phyloP scores from a whole-genome alignment of 495 filamentous ascomycete genomes.

The Aspergillus cristatus region DNA sequence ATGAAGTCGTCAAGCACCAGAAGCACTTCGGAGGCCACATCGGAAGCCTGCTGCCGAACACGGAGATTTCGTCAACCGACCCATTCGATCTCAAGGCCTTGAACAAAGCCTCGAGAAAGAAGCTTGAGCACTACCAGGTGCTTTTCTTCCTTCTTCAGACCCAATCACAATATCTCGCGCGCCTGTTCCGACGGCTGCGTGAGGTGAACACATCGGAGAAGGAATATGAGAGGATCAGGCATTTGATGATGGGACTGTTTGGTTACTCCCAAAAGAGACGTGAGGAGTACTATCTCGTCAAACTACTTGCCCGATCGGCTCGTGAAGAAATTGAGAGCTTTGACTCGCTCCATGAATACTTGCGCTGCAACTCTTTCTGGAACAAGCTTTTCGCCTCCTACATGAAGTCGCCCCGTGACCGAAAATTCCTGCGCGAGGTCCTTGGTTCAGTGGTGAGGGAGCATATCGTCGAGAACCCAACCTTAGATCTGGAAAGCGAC shows the following conservation, averaged over 20 bases:
- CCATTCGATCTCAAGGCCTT: slow-evolving; percentile 94
- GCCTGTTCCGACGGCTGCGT: slow-evolving; percentile 74
- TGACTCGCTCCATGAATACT: slow-evolving; percentile 67
- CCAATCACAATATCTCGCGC: slow-evolving; percentile 85
- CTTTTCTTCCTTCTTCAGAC: slow-evolving; percentile 97
- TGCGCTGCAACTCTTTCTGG: slow-evolving; percentile 91
- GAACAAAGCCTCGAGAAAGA: slow-evolving; percentile 90
- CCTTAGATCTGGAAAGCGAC: slow-evolving; percentile 90
- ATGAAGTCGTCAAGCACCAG: slow-evolving; percentile 96
- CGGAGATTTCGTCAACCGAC: slow-evolving; percentile 76
- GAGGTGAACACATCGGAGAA: slow-evolving; percentile 83
- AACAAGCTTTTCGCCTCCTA: slow-evolving; percentile 76
- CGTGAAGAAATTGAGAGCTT: slow-evolving; percentile 79
- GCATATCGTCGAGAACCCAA: slow-evolving; percentile 83
- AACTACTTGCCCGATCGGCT: slow-evolving; percentile 72
- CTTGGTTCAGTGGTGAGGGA: slow-evolving; percentile 75
- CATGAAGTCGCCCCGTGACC: slow-evolving; percentile 81
- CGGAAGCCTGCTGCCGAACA: slow-evolving; percentile 77
- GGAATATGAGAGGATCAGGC: slow-evolving; percentile 84
- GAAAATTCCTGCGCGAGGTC: slow-evolving; percentile 82
- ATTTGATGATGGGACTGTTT: slow-evolving; percentile 92
- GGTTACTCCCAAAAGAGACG: slow-evolving; percentile 93
- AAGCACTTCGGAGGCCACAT: slow-evolving; percentile 92
- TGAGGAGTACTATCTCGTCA: slow-evolving; percentile 95
- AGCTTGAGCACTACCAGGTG: slow-evolving; percentile 94